Conservation (phyloP, 2,329 filamentous ascomycete species). For the Cucurbitaria berberidis region DNA sequence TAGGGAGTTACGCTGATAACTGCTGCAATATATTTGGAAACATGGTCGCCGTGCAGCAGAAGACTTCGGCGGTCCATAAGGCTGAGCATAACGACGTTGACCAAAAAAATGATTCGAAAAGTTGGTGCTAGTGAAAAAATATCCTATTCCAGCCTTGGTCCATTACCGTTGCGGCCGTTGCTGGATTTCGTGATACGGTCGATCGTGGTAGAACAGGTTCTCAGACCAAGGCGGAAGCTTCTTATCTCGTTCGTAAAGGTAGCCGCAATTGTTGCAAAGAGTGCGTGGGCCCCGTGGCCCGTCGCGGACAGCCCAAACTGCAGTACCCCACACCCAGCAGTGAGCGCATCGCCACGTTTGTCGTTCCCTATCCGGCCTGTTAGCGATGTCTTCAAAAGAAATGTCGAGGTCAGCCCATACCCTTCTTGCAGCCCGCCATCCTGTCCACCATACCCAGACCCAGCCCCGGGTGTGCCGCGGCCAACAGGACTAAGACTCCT, state of each 20-base stretch:
- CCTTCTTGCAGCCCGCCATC: slow-evolving; percentile 60
- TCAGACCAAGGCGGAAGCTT: slow-evolving; percentile 79
- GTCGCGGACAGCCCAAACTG: slow-evolving; percentile 94
- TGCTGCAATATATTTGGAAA: slow-evolving; percentile 16
- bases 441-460: slow-evolving; percentile 72
- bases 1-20: slow-evolving; percentile 31
- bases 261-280: slow-evolving; percentile 91
- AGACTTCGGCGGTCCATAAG: neutral
- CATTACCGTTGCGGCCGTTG: slow-evolving; percentile 24
- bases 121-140: neutral
- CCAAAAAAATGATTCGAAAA: neutral
- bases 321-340: slow-evolving; percentile 84
- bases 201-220: slow-evolving; percentile 65
- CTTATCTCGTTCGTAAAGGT: slow-evolving; percentile 85
- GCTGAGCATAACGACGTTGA: neutral
- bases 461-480: slow-evolving; percentile 80
- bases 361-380: slow-evolving; percentile 64
- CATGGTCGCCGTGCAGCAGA: neutral
- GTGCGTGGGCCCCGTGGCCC: slow-evolving; percentile 83
- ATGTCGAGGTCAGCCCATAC: slow-evolving; percentile 31
- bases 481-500: slow-evolving; percentile 82
- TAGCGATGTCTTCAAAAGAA: slow-evolving; percentile 16
- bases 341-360: slow-evolving; percentile 86
- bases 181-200: slow-evolving; percentile 35
- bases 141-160: neutral